Evolutionary conservation across 768 basidiomycete genomes (phyloP).

Genomic region (Obba rivulosa): DNA sequence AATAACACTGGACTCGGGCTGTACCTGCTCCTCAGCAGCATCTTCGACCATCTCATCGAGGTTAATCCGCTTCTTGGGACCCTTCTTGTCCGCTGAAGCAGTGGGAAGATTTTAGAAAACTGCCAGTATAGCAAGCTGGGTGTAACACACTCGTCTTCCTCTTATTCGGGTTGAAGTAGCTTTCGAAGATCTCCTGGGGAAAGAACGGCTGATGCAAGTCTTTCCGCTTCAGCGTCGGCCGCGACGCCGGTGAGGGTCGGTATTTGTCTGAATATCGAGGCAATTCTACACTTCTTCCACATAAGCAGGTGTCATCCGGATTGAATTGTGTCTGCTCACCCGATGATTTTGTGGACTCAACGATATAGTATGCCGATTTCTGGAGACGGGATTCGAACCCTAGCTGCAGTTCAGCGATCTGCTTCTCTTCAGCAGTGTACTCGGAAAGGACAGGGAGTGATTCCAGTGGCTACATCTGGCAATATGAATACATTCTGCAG

Average conservation of each 20-base stretch:
- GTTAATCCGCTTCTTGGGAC: slow-evolving; percentile 42
- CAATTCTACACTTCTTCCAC: slow-evolving; percentile 42
- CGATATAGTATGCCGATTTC: slow-evolving; percentile 69
- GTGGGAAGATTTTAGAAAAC: neutral
- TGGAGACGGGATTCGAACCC: slow-evolving; percentile 61
- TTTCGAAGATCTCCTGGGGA: slow-evolving; percentile 68
- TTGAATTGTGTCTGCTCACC: slow-evolving; percentile 29
- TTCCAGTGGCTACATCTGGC: slow-evolving; percentile 55
- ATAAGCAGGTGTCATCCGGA: neutral
- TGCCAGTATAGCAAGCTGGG: neutral
- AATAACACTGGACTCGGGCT: slow-evolving; percentile 1
- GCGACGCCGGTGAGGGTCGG: slow-evolving; percentile 50
- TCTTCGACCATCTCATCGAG: slow-evolving; percentile 67
- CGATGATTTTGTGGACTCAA: slow-evolving; percentile 62
- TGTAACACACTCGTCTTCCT: slow-evolving; percentile 26
- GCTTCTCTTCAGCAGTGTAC: slow-evolving; percentile 58
- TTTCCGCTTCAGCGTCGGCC: slow-evolving; percentile 63
- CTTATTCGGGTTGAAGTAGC: slow-evolving; percentile 74
- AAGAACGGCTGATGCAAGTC: slow-evolving; percentile 76
- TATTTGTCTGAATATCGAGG: slow-evolving; percentile 85
- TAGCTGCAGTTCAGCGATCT: slow-evolving; percentile 59
- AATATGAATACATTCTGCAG: neutral
- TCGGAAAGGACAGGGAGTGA: slow-evolving; percentile 65
- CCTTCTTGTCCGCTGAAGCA: slow-evolving; percentile 25
- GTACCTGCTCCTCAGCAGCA: slow-evolving; percentile 48